Conservation (phyloP, 352 stramenopile genomes). For the Globisporangium rhizosaccharum region DNA sequence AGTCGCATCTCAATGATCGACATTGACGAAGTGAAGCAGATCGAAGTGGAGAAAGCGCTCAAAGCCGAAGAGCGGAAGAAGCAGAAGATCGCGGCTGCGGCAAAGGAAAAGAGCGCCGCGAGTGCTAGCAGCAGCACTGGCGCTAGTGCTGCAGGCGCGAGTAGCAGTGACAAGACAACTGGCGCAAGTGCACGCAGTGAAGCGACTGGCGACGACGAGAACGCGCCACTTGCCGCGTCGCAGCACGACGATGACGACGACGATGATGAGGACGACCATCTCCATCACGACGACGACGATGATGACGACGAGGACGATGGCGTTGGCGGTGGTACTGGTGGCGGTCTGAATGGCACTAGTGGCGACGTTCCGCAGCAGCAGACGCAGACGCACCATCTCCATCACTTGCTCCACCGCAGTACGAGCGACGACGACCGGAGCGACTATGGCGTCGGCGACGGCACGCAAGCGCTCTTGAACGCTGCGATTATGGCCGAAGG, state of each 20-base stretch:
- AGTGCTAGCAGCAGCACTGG: not conserved
- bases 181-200: not conserved
- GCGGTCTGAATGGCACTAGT: slow-evolving; percentile 4
- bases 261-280: slow-evolving; percentile 3
- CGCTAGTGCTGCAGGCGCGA: not conserved
- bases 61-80: slow-evolving; percentile 82
- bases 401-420: slow-evolving; percentile 16
- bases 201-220: slow-evolving; percentile 4
- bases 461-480: slow-evolving; percentile 60
- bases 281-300: slow-evolving; percentile 3
- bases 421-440: slow-evolving; percentile 17
- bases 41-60: slow-evolving; percentile 79
- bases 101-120: slow-evolving; percentile 21
- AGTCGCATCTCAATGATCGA: slow-evolving; percentile 87
- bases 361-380: slow-evolving; percentile 2
- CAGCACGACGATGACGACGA: slow-evolving; percentile 12
- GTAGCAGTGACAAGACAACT: not conserved
- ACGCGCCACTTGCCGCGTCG: not conserved
- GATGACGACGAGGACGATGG: slow-evolving; percentile 6
- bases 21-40: slow-evolving; percentile 86
- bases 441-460: slow-evolving; percentile 41
- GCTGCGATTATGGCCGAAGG: slow-evolving; percentile 72
- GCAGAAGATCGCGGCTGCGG: slow-evolving; percentile 39
- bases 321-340: not conserved
- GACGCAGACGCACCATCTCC: slow-evolving; percentile 14